These are phyloP conservation scores for Clitopilus hobsonii DNA, from an alignment of 768 basidiomycete species.

Conservation along the genomic window DNA sequence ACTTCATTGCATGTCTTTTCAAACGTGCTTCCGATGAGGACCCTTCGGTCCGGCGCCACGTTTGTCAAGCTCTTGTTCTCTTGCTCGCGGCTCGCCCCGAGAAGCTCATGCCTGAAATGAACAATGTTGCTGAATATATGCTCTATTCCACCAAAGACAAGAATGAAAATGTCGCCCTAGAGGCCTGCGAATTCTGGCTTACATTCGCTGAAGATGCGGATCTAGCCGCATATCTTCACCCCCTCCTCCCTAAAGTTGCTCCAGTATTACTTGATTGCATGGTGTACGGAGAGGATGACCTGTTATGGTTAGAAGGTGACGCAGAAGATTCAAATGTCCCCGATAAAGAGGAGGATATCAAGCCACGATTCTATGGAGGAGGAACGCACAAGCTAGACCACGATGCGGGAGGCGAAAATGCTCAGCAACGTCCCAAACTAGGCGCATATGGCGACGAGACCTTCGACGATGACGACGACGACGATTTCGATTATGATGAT, in stretches of 20 bases:
- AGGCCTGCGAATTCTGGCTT: slow-evolving; percentile 99
- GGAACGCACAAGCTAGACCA: slow-evolving; percentile 85
- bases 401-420: slow-evolving; percentile 38
- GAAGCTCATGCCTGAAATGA: slow-evolving; percentile 94
- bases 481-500: slow-evolving; percentile 74
- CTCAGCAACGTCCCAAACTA: slow-evolving; percentile 36
- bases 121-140: slow-evolving; percentile 97
- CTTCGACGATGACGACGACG: slow-evolving; percentile 81
- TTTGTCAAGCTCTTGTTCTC: slow-evolving; percentile 92
- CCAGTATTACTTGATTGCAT: slow-evolving; percentile 96
- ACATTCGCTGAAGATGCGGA: slow-evolving; percentile 97
- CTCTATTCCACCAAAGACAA: slow-evolving; percentile 97
- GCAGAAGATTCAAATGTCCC: slow-evolving; percentile 87
- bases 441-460: slow-evolving; percentile 81
- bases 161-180: slow-evolving; percentile 93
- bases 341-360: slow-evolving; percentile 94
- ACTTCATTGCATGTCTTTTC: slow-evolving; percentile 90
- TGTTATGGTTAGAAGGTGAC: slow-evolving; percentile 92
- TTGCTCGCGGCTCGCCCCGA: slow-evolving; percentile 92
- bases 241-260: slow-evolving; percentile 85
- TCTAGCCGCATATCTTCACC: slow-evolving; percentile 76
- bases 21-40: slow-evolving; percentile 93
- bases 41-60: slow-evolving; percentile 88
- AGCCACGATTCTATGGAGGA: slow-evolving; percentile 86
- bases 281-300: slow-evolving; percentile 94